Evolutionary conservation across 768 basidiomycete species (phyloP).

Genomic region (Trametes gibbosa): DNA sequence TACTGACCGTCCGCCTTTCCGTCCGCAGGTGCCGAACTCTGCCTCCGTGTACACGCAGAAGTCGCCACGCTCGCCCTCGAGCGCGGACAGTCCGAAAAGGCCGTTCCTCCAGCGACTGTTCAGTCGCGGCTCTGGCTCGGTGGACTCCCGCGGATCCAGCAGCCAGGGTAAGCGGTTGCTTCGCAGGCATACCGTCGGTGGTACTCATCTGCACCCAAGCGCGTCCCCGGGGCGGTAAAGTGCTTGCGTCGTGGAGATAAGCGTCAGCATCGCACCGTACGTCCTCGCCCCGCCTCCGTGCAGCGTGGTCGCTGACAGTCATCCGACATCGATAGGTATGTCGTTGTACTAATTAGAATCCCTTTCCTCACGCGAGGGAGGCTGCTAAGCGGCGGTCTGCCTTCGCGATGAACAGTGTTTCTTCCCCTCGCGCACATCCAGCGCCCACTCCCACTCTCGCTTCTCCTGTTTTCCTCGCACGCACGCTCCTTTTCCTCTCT

Average conservation of each 20-base stretch:
- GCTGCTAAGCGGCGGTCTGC: background rate
- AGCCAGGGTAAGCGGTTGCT: slow-evolving; percentile 23
- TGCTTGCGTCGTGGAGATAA: slow-evolving; percentile 10
- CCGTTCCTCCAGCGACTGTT: slow-evolving; percentile 64
- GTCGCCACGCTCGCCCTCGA: slow-evolving; percentile 49
- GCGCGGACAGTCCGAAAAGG: slow-evolving; percentile 39
- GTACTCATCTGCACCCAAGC: slow-evolving; percentile 19
- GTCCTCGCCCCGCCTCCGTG: background rate
- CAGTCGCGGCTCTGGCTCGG: slow-evolving; percentile 27
- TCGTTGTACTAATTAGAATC: background rate
- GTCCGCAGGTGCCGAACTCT: slow-evolving; percentile 39
- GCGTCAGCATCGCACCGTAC: background rate
- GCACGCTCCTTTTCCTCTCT: background rate
- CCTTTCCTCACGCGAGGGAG: background rate
- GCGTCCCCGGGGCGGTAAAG: slow-evolving; percentile 11
- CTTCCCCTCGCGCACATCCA: background rate
- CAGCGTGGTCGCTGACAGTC: background rate
- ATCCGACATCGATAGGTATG: background rate
- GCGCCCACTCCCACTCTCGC: background rate
- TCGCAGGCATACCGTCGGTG: slow-evolving; percentile 21
- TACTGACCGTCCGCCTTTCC: background rate
- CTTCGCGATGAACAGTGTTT: background rate
- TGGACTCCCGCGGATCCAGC: slow-evolving; percentile 22
- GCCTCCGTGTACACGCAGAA: slow-evolving; percentile 56
- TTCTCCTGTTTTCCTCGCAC: background rate